Conservation (phyloP, 169 alveolate genomes). For the Plasmodium blacklocki region DNA sequence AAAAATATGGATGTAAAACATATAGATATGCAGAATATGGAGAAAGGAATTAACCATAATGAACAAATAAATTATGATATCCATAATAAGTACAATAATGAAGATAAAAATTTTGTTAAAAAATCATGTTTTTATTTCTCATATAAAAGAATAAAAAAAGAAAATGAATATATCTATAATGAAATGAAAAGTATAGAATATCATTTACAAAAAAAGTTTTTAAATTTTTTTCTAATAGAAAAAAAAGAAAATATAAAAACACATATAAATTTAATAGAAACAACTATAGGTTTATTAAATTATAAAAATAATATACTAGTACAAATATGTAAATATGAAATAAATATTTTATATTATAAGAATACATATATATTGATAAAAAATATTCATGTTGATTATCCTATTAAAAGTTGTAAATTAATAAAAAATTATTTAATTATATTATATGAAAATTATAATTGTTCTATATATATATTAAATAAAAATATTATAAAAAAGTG, state of each 20-base stretch:
- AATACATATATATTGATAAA: constrained; percentile 42
- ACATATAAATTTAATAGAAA: constrained; percentile 14
- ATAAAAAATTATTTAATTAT: constrained; percentile 11
- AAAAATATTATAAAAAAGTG: neutral
- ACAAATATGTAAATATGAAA: constrained; percentile 39
- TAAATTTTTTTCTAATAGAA: constrained; percentile 5
- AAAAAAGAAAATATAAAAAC: neutral
- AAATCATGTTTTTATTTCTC: neutral
- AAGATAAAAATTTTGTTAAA: too few species aligned
- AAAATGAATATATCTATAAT: neutral
- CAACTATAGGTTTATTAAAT: constrained; percentile 1
- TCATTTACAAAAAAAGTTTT: neutral
- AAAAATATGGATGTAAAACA: neutral
- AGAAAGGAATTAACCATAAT: neutral
- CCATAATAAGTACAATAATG: too few species aligned
- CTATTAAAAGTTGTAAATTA: constrained; percentile 11
- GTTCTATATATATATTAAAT: constrained; percentile 15
- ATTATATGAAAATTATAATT: constrained; percentile 8
- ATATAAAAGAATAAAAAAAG: neutral
- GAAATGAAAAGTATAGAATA: neutral
- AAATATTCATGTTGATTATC: neutral
- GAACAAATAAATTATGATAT: too few species aligned
- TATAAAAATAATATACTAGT: constrained; percentile 4
- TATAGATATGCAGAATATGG: neutral
- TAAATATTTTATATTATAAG: constrained; percentile 6